Base-by-base conservation (phyloP, 768 basidiomycete genomes). In the Terana coerulea region DNA sequence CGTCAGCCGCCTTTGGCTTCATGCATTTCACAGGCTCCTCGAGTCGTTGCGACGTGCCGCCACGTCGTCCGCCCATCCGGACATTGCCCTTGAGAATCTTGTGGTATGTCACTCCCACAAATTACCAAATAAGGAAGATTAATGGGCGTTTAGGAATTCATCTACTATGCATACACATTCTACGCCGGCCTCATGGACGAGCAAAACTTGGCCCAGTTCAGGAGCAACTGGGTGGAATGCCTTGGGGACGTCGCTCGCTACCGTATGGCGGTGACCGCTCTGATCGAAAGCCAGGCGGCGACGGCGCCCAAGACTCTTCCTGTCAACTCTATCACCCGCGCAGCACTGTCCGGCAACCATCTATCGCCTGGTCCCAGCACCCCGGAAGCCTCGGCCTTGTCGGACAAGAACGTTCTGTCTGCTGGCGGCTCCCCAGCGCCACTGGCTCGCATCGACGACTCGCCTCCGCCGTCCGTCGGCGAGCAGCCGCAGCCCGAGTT, bases 201-300 rank as follows among this genome's bases (percentile, higher is more conserved):
- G 64, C 81, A 78, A 8, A 76, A 74, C 1, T 77, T 98, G 39
- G 69, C 66, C 1, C 66, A 71, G 6, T 97, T 92, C 73, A 83
- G 85, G 52, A 73, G 80, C 2, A 84, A 86, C 15, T 99, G 97
- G 97, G 80, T 98, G 46, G 97, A 99, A 66, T 92, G 95, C 3
- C 83, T 99, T 14, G 97, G 97, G 21, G 97, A 99, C 68, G 78
- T 99, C 26, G 93, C 97, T 0, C 78, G 95, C 30, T 98, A 98
- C 67, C 81, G 89, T 45, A 95, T 97, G 90, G 86, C 88, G 1
- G 90, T 98, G n/a, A 89, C 91, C n/a, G 86, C 84, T 28, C 83
- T 93, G 77, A 76, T 89, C 25, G 76, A 79, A 24, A 75, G 77
- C 24, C 75, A 71, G 29, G 63, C 75, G 4, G 46, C 52, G 30